Evolutionary conservation across 2,329 filamentous ascomycete species (phyloP), one percentile per base, ranked within the genome.

Genomic region (Aureobasidium sp.): DNA sequence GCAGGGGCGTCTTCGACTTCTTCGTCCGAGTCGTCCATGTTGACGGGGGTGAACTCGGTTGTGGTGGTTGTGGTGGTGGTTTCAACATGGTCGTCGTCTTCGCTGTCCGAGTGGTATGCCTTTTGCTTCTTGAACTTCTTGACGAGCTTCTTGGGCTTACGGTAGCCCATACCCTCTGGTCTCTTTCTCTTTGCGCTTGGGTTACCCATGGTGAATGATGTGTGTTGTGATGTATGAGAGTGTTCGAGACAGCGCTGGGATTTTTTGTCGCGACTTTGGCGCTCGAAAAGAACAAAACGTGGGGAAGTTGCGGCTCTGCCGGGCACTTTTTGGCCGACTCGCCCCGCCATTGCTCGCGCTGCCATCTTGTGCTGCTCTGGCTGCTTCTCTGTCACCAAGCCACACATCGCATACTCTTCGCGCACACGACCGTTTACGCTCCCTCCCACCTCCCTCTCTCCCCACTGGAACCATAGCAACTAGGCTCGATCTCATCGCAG

Each of bases 41-140:
- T 76, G 61, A 81, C 79, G 10, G 79, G 77, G 66, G 77, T 69
- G 69, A 83, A 82, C 64, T 78, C 75, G 66, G 72, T 68, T 11
- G 67, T 70, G n/a, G 65, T 64, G 16, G 14, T 53, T 27, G 71
- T 68, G 32, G 68, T 67, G 21, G 21, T 21, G 21, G 21, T 21
- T 51, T 73, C 69, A 29, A 64, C 63, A 7, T 67, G 61, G 74
- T 79, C 78, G 53, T 79, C 78, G 55, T 78, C 75, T 61, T 84
- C 81, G 62, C 82, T 82, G 36, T 83, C 86, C 70, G 82, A 86
- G 79, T 87, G 81, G 75, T 88, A 87, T 62, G 78, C 75, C 66
- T 75, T 76, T 71, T 87, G 84, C 72, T 85, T 85, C 72, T 83
- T 85, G 71, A 84, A 79, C 68, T 84, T 84, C 72, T 83, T 21